These are phyloP conservation scores for Alternaria sp. DNA, from an alignment of 2,329 filamentous ascomycete genomes.

Conservation along the genomic window DNA sequence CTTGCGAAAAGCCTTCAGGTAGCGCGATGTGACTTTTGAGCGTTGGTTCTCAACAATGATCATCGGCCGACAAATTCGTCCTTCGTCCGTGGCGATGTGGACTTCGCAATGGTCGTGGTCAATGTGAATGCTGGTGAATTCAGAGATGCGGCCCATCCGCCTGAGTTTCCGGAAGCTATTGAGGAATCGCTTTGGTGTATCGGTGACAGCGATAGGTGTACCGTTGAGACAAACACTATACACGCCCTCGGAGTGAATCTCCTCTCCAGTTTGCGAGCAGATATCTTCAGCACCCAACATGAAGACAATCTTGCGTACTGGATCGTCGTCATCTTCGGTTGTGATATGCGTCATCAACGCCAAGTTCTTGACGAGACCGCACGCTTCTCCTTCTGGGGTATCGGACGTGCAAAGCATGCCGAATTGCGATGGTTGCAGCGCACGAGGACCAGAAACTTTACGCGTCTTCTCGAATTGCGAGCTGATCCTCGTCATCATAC, in stretches of 20 bases:
- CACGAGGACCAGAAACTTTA: constrained; percentile 94
- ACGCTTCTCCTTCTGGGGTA: constrained; percentile 97
- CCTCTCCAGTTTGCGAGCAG: constrained; percentile 78
- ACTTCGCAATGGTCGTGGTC: constrained; percentile 92
- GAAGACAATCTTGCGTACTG: constrained; percentile 85
- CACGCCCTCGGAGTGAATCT: constrained; percentile 83
- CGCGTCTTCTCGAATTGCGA: constrained; percentile 99
- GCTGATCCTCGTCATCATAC: constrained; percentile 99
- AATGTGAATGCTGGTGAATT: constrained; percentile 96
- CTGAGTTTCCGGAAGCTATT: constrained; percentile 85
- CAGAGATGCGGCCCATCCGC: constrained; percentile 89
- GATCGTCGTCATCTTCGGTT: constrained; percentile 91
- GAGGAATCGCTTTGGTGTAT: constrained; percentile 85
- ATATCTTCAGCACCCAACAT: constrained; percentile 86
- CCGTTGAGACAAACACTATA: constrained; percentile 97
- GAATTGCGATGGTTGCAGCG: constrained; percentile 95
- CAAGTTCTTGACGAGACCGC: constrained; percentile 96
- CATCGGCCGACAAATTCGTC: constrained; percentile 92
- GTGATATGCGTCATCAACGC: constrained; percentile 99
- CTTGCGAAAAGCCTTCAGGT: constrained; percentile 81
- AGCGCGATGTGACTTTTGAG: constrained; percentile 79
- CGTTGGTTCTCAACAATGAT: constrained; percentile 92
- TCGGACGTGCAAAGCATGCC: constrained; percentile 98
- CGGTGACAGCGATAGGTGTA: constrained; percentile 87
- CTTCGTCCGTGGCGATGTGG: constrained; percentile 96